Base-by-base conservation (phyloP, 164 flowering plant genomes). In the Hamamelis virginiana region DNA sequence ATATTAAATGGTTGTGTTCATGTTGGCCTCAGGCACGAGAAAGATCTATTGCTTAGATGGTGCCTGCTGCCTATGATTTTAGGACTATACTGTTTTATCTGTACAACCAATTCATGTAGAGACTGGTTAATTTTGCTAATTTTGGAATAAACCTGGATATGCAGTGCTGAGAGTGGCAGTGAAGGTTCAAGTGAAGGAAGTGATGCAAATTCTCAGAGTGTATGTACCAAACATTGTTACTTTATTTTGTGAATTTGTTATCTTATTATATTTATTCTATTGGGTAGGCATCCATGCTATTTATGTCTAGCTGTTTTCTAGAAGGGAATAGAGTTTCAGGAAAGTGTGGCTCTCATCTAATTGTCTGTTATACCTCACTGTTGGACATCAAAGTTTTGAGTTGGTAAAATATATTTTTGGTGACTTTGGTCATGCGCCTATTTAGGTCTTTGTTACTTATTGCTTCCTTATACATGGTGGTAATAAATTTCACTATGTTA, bases 131-230 rank as follows among this genome's bases (percentile, higher is more conserved):
- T 72, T 10, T 56, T 4, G 38, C 68, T 75, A 28, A 33, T 64
- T 21, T 27, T 61, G 25, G 41, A 60, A 60, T 73, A 55, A 46
- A 22, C 62, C 52, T 70, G 68, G 56, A 65, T 74, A 47, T 87
- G 85, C 81, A 94, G 98, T 87, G 97, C 83, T 67, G 97, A 89
- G 72, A 94, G 97, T 78, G 91, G 69, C 68, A 91, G 92, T 76
- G 97, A 92, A 81, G 95, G 92, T 62, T 83, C 97, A 63, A 94
- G 97, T 76, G 97, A 91, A 81, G 97, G 97, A 80, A 94, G 97
- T 84, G 97, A 94, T 77, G 92, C 80, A 46, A 88, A 88, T 80
- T 94, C 98, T 66, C 89, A 91, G 75, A 88, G 82, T 84, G 98
- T 94, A 82, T 77, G 98, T 77, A 28, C 50, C n/a, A 28, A 44